Percentiles rank a stretch among this genome's conserved stretches.
phyloP scores from a whole-genome alignment of 345 rosid genomes.

The Cardamine occulta region DNA sequence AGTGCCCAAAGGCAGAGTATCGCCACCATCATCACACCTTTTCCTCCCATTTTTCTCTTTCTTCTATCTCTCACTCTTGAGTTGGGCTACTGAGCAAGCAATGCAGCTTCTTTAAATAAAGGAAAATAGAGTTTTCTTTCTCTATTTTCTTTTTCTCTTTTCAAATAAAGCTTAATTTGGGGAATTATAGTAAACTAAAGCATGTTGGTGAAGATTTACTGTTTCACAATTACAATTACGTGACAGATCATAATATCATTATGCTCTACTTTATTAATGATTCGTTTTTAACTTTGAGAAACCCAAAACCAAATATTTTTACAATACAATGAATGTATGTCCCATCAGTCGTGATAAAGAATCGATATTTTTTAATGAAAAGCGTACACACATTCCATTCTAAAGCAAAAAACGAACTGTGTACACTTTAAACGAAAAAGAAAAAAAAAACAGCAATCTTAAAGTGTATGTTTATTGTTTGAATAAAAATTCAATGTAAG shows the following conservation, averaged over 20 bases:
- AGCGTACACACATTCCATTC: background rate
- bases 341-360: constrained; percentile 9
- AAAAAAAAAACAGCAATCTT: background rate
- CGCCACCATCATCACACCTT: constrained; percentile 45
- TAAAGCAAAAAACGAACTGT: background rate
- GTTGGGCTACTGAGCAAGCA: constrained; percentile 38
- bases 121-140: constrained; percentile 24
- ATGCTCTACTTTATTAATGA: constrained; percentile 15
- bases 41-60: constrained; percentile 53
- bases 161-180: background rate
- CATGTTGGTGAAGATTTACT: constrained; percentile 33
- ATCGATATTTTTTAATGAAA: background rate
- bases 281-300: constrained; percentile 24
- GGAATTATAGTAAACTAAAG: constrained; percentile 18
- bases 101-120: constrained; percentile 35
- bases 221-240: constrained; percentile 3
- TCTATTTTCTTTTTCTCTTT: background rate
- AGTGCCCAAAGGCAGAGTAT: constrained; percentile 56
- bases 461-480: background rate
- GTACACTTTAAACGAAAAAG: background rate
- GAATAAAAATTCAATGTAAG: background rate
- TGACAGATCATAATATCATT: constrained; percentile 11
- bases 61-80: constrained; percentile 25
- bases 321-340: constrained; percentile 20
- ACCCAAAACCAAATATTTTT: background rate